Percentiles rank a stretch among this genome's conserved stretches.
Conservation (phyloP, 2,329 filamentous ascomycete genomes). For the Paracoccidioides lutzii region DNA sequence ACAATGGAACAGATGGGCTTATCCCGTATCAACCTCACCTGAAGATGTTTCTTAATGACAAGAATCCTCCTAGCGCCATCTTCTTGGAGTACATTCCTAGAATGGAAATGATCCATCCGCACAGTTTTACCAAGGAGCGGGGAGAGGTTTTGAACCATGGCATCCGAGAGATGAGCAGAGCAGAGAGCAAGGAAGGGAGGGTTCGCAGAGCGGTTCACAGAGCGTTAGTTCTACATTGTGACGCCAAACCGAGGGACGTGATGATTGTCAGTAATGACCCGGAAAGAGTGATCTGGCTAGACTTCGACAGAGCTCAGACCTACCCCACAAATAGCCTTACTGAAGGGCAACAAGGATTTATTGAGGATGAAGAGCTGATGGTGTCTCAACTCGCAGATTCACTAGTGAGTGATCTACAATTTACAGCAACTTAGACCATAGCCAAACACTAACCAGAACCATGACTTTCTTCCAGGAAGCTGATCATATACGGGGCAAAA, state of each 20-base stretch:
- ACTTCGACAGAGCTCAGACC: constrained; percentile 5
- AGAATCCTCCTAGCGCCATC: constrained; percentile 12
- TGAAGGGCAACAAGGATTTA: not conserved
- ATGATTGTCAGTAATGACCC: constrained; percentile 10
- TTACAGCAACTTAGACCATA: not conserved
- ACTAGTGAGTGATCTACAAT: not conserved
- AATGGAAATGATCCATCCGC: constrained; percentile 7
- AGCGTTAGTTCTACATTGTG: constrained; percentile 14
- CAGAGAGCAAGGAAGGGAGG: too few species aligned
- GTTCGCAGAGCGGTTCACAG: too few species aligned
- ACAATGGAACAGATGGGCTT: not conserved
- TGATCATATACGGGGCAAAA: not conserved
- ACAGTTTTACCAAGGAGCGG: constrained; percentile 13
- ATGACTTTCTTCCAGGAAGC: not conserved
- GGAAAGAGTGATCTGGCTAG: constrained; percentile 11
- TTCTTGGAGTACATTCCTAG: constrained; percentile 16
- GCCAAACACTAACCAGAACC: not conserved
- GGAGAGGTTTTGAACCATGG: constrained; percentile 12
- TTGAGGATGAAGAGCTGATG: constrained; percentile 1
- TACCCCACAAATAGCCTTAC: constrained; percentile 3
- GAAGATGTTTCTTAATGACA: constrained; percentile 7
- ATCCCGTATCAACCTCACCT: not conserved
- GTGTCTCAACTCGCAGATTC: not conserved
- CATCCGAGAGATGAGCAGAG: constrained; percentile 12
- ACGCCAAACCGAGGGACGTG: constrained; percentile 18